phyloP scores from a whole-genome alignment of 1,284 basidiomycete species.

The Salmacisia buchloeana region DNA sequence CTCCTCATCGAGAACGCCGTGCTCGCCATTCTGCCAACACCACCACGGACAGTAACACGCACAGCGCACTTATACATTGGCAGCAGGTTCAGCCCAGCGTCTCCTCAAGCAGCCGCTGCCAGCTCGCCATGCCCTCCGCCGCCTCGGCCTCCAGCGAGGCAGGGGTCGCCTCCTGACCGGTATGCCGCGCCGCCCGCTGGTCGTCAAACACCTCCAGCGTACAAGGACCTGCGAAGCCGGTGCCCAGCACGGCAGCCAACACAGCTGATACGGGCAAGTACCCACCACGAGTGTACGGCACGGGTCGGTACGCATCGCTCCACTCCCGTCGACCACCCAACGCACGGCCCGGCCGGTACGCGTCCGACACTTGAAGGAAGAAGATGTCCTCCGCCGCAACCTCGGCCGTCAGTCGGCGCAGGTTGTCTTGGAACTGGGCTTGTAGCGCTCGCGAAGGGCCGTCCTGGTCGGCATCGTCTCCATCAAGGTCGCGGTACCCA shows the following conservation, averaged over 20 bases:
- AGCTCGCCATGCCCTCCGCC: neutral
- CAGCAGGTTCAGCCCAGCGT: too few relatives aligned
- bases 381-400: neutral
- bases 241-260: neutral
- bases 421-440: neutral
- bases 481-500: neutral
- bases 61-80: too few relatives aligned
- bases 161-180: neutral
- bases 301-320: neutral
- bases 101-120: neutral
- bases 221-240: neutral
- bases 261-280: neutral
- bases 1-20: too few relatives aligned
- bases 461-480: too few relatives aligned
- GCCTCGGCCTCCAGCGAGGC: neutral
- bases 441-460: neutral
- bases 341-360: neutral
- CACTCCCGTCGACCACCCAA: neutral
- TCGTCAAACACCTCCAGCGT: neutral
- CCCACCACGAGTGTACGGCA: neutral
- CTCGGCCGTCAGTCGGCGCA: neutral
- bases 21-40: too few relatives aligned
- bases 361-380: neutral
- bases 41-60: too few relatives aligned
- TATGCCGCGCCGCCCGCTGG: neutral